Conservation (phyloP, 2,329 filamentous ascomycete species). For the Nannizzia gypsea region DNA sequence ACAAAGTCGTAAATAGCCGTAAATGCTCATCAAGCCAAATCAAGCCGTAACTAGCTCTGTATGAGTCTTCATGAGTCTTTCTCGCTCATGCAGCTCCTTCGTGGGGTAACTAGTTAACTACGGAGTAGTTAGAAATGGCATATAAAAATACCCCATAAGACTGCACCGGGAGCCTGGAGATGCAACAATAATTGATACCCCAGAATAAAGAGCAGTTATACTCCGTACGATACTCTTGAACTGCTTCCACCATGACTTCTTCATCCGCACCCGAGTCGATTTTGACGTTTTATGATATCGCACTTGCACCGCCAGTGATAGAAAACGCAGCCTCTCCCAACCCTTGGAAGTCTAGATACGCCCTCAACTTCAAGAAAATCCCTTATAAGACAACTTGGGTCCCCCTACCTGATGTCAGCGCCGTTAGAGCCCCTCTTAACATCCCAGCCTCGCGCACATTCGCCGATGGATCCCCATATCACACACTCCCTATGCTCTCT, state of each 20-base stretch:
- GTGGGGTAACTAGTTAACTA: neutral
- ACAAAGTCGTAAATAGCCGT: too few species aligned
- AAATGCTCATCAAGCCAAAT: too few species aligned
- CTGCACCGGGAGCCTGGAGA: too few species aligned
- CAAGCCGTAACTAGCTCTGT: neutral
- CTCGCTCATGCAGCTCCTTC: neutral
- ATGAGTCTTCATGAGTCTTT: neutral
- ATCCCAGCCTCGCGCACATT: conserved; percentile 43
- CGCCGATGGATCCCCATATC: conserved; percentile 46
- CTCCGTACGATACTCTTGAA: too few species aligned
- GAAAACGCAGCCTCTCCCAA: conserved; percentile 33
- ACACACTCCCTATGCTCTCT: conserved; percentile 48
- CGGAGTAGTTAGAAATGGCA: too few species aligned
- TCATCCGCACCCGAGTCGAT: conserved; percentile 2
- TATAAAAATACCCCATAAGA: neutral
- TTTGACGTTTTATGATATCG: conserved; percentile 40
- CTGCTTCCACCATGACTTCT: neutral
- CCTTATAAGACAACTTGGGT: conserved; percentile 44
- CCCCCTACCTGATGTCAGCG: conserved; percentile 40
- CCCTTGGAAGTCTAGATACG: conserved; percentile 39
- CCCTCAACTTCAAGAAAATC: conserved; percentile 40
- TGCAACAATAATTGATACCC: too few species aligned
- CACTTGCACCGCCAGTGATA: conserved; percentile 24
- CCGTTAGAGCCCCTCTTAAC: conserved; percentile 37
- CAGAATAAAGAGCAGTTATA: too few species aligned